Percentiles rank a stretch among this genome's conserved stretches.
phyloP scores from a whole-genome alignment of 768 basidiomycete species.

The Amanita molliuscula region DNA sequence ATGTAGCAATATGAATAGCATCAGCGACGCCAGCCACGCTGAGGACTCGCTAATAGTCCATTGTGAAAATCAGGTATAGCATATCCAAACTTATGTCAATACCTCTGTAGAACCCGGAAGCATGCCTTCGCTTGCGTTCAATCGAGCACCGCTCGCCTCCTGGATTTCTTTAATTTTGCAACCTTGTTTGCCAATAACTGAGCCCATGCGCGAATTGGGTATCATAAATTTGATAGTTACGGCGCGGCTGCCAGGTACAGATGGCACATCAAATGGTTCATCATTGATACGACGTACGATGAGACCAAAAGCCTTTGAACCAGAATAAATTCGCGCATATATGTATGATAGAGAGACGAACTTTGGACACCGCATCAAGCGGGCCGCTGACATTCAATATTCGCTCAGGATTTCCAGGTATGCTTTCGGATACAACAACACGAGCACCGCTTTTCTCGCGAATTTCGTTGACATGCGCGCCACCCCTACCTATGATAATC shows the following conservation, averaged over 20 bases:
- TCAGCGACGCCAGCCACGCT: slow-evolving; percentile 98
- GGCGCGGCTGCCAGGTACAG: slow-evolving; percentile 94
- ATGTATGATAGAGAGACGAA: slow-evolving; percentile 16
- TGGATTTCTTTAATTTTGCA: slow-evolving; percentile 99
- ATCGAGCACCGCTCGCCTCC: slow-evolving; percentile 90
- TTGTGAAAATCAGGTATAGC: slow-evolving; percentile 8
- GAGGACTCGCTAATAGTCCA: slow-evolving; percentile 67
- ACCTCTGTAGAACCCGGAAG: slow-evolving; percentile 99
- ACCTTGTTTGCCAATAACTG: slow-evolving; percentile 95
- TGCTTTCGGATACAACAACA: slow-evolving; percentile 96
- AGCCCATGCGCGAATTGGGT: slow-evolving; percentile 98
- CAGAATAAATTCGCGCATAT: not conserved
- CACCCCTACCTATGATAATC: slow-evolving; percentile 96
- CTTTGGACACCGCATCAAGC: slow-evolving; percentile 98
- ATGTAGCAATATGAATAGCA: slow-evolving; percentile 98
- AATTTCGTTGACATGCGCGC: slow-evolving; percentile 96
- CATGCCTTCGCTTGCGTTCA: slow-evolving; percentile 98
- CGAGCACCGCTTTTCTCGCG: slow-evolving; percentile 94
- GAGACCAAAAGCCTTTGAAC: slow-evolving; percentile 83
- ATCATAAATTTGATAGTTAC: slow-evolving; percentile 99
- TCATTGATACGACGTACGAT: slow-evolving; percentile 99
- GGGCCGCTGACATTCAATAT: slow-evolving; percentile 95
- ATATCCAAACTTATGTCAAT: slow-evolving; percentile 12
- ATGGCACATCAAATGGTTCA: slow-evolving; percentile 96
- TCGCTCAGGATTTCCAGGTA: slow-evolving; percentile 98